Conservation (phyloP, 805 yeast genomes). For the Candida chauliodis region DNA sequence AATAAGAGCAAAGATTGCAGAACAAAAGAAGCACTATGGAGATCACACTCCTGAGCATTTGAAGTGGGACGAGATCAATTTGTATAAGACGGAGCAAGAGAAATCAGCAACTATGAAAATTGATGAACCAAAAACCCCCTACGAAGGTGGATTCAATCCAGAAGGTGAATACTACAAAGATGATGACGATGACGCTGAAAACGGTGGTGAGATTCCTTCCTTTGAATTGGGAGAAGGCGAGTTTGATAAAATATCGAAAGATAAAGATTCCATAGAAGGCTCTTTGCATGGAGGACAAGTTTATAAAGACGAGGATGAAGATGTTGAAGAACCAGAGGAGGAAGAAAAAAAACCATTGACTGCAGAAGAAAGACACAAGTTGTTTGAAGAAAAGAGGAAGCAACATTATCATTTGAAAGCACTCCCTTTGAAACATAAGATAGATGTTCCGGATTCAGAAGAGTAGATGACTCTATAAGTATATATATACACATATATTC, state of each 20-base stretch:
- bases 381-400: conserved; percentile 77
- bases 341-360: conserved; percentile 36
- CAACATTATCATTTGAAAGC: conserved; percentile 68
- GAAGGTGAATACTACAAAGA: conserved; percentile 72
- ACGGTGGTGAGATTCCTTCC: conserved; percentile 42
- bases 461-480: background rate
- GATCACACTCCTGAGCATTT: conserved; percentile 36
- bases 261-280: conserved; percentile 21
- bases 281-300: conserved; percentile 43
- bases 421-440: conserved; percentile 38
- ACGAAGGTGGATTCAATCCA: conserved; percentile 84
- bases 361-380: conserved; percentile 59
- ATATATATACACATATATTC: too few relatives aligned
- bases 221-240: conserved; percentile 60
- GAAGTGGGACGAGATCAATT: conserved; percentile 82
- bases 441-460: conserved; percentile 21
- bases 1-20: conserved; percentile 44
- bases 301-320: conserved; percentile 20
- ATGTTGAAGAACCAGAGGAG: conserved; percentile 22
- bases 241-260: conserved; percentile 21
- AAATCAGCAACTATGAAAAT: conserved; percentile 74
- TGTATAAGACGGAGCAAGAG: conserved; percentile 70
- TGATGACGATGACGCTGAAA: conserved; percentile 50
- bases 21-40: conserved; percentile 21
- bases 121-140: conserved; percentile 95